These are phyloP conservation scores for Fistulinella prunicolor DNA, from an alignment of 768 basidiomycete species.

Conservation along the genomic window DNA sequence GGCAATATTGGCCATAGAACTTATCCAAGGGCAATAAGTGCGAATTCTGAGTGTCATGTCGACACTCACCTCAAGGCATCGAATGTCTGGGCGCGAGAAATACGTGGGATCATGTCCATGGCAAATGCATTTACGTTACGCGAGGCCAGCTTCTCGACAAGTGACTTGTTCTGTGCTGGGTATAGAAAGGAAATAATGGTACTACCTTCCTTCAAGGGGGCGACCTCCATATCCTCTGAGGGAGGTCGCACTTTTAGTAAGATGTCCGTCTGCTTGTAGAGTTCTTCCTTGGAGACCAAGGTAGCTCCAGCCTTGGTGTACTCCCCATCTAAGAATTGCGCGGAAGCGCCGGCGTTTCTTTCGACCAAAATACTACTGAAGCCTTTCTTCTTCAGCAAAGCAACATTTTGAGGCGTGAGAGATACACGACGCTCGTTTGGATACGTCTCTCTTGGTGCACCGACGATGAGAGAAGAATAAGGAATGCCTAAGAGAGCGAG, in stretches of 20 bases:
- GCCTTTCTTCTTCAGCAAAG: constrained; percentile 78
- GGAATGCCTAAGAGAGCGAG: constrained; percentile 43
- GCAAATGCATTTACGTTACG: constrained; percentile 73
- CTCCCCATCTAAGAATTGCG: constrained; percentile 80
- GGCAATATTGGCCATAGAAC: constrained; percentile 94
- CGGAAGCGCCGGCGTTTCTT: constrained; percentile 61
- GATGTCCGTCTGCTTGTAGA: constrained; percentile 71
- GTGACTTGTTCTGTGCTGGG: constrained; percentile 74
- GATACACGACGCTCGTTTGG: constrained; percentile 79
- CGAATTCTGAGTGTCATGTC: constrained; percentile 1
- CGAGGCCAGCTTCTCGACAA: constrained; percentile 66
- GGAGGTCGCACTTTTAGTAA: constrained; percentile 86
- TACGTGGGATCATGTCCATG: constrained; percentile 92
- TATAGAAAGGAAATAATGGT: constrained; percentile 84
- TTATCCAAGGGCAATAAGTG: constrained; percentile 24
- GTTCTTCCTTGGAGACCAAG: constrained; percentile 66
- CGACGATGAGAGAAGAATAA: constrained; percentile 71
- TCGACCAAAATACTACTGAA: constrained; percentile 73
- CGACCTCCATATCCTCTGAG: constrained; percentile 56
- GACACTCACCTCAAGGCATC: constrained; percentile 72
- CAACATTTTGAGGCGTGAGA: constrained; percentile 75
- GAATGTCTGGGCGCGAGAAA: constrained; percentile 87
- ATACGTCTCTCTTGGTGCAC: constrained; percentile 74
- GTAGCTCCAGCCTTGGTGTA: constrained; percentile 78
- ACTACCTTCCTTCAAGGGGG: constrained; percentile 64